Conservation (phyloP, 352 stramenopile species). For the Thalassiosira mediterranea region DNA sequence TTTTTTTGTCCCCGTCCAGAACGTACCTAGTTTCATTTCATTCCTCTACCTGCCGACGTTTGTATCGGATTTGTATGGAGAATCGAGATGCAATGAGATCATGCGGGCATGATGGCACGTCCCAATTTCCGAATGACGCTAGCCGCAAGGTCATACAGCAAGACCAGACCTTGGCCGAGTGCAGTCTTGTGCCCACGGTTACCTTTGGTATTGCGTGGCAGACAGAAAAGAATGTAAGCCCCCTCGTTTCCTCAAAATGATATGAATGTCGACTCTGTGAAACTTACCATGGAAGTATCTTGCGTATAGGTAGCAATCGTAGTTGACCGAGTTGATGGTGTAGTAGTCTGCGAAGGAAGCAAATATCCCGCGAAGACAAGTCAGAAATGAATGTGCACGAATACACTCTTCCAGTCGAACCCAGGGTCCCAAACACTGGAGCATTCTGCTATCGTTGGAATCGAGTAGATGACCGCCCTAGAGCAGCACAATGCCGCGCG, state of each 20-base stretch:
- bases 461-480: slow-evolving; percentile 1
- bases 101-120: slow-evolving; percentile 9
- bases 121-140: slow-evolving; percentile 21
- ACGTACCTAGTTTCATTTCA: too few relatives aligned
- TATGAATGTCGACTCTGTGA: background rate
- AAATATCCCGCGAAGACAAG: background rate
- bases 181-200: slow-evolving; percentile 25
- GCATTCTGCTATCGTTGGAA: too few relatives aligned
- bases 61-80: too few relatives aligned
- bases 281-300: slow-evolving; percentile 80
- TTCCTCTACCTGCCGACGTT: too few relatives aligned
- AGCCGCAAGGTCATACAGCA: slow-evolving; percentile 15
- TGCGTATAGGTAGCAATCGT: slow-evolving; percentile 86
- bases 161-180: too few relatives aligned
- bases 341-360: slow-evolving; percentile 80
- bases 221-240: background rate
- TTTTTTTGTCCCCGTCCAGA: too few relatives aligned
- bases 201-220: background rate
- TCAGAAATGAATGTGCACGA: background rate
- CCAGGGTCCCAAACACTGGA: too few relatives aligned
- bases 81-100: too few relatives aligned
- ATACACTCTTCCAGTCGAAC: background rate
- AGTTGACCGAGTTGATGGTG: slow-evolving; percentile 76
- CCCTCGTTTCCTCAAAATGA: background rate
- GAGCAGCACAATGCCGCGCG: too few relatives aligned